Evolutionary conservation across 331 rosid genomes (phyloP).

Genomic region (Pyrus hybrid): DNA sequence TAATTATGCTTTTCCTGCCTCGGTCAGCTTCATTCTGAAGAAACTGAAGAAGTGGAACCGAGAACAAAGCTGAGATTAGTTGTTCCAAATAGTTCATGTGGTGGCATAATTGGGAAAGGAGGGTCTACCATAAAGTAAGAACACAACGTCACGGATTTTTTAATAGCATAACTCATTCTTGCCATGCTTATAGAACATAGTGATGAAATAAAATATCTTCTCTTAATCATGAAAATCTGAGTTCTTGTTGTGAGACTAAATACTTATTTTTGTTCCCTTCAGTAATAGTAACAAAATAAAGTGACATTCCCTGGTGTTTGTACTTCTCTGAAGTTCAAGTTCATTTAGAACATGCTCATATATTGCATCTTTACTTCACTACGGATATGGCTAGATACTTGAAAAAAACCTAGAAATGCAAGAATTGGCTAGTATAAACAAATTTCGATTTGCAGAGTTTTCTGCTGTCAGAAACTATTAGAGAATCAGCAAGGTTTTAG

Average conservation of each 20-base stretch:
- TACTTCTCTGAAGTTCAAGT: background rate
- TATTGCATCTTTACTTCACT: background rate
- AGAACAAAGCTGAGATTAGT: slow-evolving; percentile 80
- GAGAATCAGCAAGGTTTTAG: background rate
- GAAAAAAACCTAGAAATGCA: background rate
- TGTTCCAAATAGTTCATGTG: slow-evolving; percentile 96
- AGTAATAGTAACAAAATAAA: background rate
- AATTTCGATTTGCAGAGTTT: background rate
- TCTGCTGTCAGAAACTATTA: background rate
- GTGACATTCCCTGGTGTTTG: background rate
- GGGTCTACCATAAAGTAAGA: slow-evolving; percentile 92
- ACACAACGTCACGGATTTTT: slow-evolving; percentile 5
- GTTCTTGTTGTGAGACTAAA: background rate
- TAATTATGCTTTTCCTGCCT: slow-evolving; percentile 11
- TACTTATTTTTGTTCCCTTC: background rate
- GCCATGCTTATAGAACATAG: background rate
- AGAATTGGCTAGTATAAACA: too few species aligned
- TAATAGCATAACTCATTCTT: slow-evolving; percentile 2
- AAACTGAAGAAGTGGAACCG: slow-evolving; percentile 75
- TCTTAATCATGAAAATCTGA: background rate
- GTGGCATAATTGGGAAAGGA: slow-evolving; percentile 98
- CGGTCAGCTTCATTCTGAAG: slow-evolving; percentile 75
- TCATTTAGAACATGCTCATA: background rate
- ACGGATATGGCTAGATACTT: background rate
- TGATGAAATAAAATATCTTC: background rate